These are phyloP conservation scores for Ustilago vetiveriae DNA, from an alignment of 1,284 basidiomycete species.

Conservation along the genomic window DNA sequence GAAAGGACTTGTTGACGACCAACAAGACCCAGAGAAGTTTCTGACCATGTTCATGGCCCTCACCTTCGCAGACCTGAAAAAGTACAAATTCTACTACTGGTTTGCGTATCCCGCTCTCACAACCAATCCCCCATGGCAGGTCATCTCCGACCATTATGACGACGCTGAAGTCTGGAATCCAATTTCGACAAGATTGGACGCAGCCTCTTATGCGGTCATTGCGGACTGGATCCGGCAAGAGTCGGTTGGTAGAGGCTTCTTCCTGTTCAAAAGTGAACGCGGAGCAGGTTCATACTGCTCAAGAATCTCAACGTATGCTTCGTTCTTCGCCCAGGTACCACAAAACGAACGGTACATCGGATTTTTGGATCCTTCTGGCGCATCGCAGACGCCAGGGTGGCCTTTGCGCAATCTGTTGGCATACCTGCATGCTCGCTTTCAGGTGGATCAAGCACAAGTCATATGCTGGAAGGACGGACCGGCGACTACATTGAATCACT, in stretches of 20 bases:
- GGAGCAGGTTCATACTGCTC: conserved; percentile 5
- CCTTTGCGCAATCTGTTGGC: conserved; percentile 89
- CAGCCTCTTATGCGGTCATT: neutral
- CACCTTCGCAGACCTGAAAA: conserved; percentile 95
- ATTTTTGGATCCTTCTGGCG: conserved; percentile 88
- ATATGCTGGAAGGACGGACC: conserved; percentile 62
- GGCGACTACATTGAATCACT: neutral
- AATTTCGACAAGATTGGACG: conserved; percentile 1
- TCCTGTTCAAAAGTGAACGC: conserved; percentile 19
- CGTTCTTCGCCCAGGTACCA: conserved; percentile 71
- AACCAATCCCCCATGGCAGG: conserved; percentile 70
- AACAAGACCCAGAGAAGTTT: conserved; percentile 24
- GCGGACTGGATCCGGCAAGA: conserved; percentile 17
- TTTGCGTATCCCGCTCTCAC: conserved; percentile 93
- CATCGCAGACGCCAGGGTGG: conserved; percentile 85
- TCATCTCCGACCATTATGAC: conserved; percentile 70
- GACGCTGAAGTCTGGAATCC: conserved; percentile 20
- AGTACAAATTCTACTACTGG: conserved; percentile 98
- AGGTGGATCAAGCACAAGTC: conserved; percentile 70
- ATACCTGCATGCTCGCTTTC: conserved; percentile 68
- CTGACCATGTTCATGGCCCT: conserved; percentile 86
- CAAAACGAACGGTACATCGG: conserved; percentile 57
- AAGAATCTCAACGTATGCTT: conserved; percentile 25
- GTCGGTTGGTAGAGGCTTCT: conserved; percentile 32
- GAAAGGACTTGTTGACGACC: conserved; percentile 16